Percentiles rank a stretch among this genome's conserved stretches.
Conservation (phyloP, 2,329 filamentous ascomycete species). For the Xylariaceae sp. region DNA sequence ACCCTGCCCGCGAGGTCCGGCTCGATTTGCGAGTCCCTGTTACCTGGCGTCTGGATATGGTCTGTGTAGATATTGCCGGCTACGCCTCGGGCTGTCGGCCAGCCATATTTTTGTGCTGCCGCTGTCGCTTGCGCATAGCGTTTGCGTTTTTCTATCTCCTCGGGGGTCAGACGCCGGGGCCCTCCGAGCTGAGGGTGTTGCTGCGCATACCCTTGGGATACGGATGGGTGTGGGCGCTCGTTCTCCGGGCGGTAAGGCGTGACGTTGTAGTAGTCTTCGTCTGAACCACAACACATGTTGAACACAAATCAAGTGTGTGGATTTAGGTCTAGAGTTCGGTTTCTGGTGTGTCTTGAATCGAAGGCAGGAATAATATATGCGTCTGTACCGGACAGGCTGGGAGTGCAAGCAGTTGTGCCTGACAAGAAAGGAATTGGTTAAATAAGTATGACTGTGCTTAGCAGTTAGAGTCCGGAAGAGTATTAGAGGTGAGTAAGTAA, state of each 20-base stretch:
- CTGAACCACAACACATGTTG: conserved; percentile 26
- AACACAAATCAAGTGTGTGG: not conserved
- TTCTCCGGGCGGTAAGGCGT: conserved; percentile 6
- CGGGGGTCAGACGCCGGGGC: not conserved
- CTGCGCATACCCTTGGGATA: not conserved
- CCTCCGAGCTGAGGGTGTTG: not conserved
- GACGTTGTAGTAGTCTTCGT: conserved; percentile 20
- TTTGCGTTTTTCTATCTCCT: conserved; percentile 18
- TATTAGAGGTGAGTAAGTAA: not conserved
- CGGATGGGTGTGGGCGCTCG: conserved; percentile 8
- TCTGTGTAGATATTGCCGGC: not conserved
- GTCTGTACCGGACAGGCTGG: conserved; percentile 22
- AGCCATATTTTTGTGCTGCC: conserved; percentile 32
- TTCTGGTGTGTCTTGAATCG: not conserved
- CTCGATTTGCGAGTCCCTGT: conserved; percentile 34
- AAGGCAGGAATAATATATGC: conserved; percentile 1
- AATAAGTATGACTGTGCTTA: not conserved
- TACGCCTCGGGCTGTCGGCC: conserved; percentile 14
- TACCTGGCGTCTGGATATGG: not conserved
- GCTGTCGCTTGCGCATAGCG: conserved; percentile 24
- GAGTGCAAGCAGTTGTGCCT: not conserved
- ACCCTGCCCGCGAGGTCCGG: conserved; percentile 20
- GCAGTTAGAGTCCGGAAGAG: not conserved
- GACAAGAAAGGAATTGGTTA: not conserved
- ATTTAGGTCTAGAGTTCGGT: not conserved